Percentiles rank a stretch among this genome's conserved stretches.
Evolutionary conservation across 2,329 filamentous ascomycete genomes (phyloP).

Genomic region (Botrytis elliptica): DNA sequence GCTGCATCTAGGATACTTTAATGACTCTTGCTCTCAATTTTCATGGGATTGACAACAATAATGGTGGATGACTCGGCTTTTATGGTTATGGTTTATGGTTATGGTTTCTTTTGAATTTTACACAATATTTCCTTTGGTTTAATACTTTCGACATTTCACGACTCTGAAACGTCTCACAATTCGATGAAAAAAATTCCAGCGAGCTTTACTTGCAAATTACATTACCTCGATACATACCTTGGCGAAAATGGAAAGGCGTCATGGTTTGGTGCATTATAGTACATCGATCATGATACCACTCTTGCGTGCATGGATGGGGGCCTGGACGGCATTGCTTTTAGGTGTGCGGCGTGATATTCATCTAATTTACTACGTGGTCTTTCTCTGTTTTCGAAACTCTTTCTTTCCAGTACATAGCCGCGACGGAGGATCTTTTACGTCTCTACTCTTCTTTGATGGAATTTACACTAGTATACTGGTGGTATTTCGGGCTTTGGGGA

Average conservation of each 20-base stretch:
- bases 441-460: not conserved
- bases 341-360: slow-evolving; percentile 16
- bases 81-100: not conserved
- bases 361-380: slow-evolving; percentile 10
- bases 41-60: slow-evolving; percentile 8
- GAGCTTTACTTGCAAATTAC: slow-evolving; percentile 4
- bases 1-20: slow-evolving; percentile 18
- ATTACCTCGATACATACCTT: slow-evolving; percentile 16
- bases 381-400: not conserved
- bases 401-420: slow-evolving; percentile 9
- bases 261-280: slow-evolving; percentile 17
- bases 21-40: slow-evolving; percentile 9
- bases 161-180: slow-evolving; percentile 1
- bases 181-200: not conserved
- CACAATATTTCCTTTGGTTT: not conserved
- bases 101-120: not conserved
- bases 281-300: slow-evolving; percentile 19
- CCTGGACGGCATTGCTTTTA: slow-evolving; percentile 17
- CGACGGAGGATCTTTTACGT: not conserved
- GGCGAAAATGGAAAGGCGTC: slow-evolving; percentile 18
- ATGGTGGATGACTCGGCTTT: slow-evolving; percentile 3
- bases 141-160: not conserved
- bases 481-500: not conserved
- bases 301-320: slow-evolving; percentile 17
- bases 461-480: not conserved